phyloP scores from a whole-genome alignment of 73 alveolate species.

The Blepharisma japonicum region DNA sequence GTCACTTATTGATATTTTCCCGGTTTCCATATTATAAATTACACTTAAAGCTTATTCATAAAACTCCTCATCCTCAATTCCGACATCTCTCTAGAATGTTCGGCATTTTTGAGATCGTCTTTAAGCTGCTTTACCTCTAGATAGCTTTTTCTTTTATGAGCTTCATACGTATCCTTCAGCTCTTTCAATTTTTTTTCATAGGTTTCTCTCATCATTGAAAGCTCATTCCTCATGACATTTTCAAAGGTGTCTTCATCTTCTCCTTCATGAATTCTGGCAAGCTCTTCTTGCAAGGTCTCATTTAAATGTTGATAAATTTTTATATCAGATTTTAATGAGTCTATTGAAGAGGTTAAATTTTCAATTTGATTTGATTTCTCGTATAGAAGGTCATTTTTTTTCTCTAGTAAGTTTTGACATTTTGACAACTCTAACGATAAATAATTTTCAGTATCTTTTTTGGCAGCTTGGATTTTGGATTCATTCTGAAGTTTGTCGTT shows the following conservation, averaged over 20 bases:
- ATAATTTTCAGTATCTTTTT: neutral
- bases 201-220: neutral
- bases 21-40: too few species aligned
- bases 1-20: too few species aligned
- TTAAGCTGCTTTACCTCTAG: neutral
- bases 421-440: neutral
- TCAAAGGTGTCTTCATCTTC: neutral
- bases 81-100: neutral
- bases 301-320: neutral
- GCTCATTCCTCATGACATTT: conserved; percentile 4
- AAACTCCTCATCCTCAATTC: neutral
- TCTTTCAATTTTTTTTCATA: neutral
- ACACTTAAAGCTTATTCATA: too few species aligned
- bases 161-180: neutral
- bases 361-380: neutral
- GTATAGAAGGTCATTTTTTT: neutral
- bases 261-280: neutral
- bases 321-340: neutral
- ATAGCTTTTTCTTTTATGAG: neutral
- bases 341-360: neutral
- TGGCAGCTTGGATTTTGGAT: neutral
- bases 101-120: neutral
- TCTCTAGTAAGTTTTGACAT: neutral
- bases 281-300: neutral
- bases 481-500: neutral